phyloP scores from a whole-genome alignment of 2,329 filamentous ascomycete species.

The Ploettnerulaceae sp. region DNA sequence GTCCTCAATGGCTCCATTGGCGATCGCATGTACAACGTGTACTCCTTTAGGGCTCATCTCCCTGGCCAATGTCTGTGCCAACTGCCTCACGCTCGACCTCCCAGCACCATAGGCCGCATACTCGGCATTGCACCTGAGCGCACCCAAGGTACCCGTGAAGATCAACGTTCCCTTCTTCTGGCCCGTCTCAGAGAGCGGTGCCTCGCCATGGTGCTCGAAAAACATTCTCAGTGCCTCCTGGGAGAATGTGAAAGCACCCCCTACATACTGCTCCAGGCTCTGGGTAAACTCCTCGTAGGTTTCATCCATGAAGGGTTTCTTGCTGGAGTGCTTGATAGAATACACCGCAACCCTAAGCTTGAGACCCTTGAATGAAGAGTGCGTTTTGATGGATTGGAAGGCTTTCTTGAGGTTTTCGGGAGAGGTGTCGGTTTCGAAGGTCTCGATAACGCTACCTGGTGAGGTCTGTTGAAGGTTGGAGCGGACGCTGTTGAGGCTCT shows the following conservation, averaged over 20 bases:
- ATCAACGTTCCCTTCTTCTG: slow-evolving; percentile 53
- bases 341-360: slow-evolving; percentile 50
- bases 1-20: slow-evolving; percentile 50
- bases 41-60: slow-evolving; percentile 53
- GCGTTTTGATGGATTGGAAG: slow-evolving; percentile 45
- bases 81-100: slow-evolving; percentile 46
- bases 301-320: slow-evolving; percentile 51
- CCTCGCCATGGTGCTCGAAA: slow-evolving; percentile 46
- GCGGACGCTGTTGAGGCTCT: slow-evolving; percentile 41
- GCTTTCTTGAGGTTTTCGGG: slow-evolving; percentile 42
- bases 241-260: slow-evolving; percentile 50
- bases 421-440: slow-evolving; percentile 48
- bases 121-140: slow-evolving; percentile 48
- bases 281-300: slow-evolving; percentile 45
- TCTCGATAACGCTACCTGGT: slow-evolving; percentile 43
- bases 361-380: slow-evolving; percentile 43
- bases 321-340: slow-evolving; percentile 50
- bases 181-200: slow-evolving; percentile 39
- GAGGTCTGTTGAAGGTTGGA: slow-evolving; percentile 39
- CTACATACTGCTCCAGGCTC: slow-evolving; percentile 47
- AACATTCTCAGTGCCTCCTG: slow-evolving; percentile 48
- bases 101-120: slow-evolving; percentile 52
- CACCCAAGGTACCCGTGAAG: slow-evolving; percentile 52
- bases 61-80: slow-evolving; percentile 50
- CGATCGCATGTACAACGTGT: slow-evolving; percentile 55